Evolutionary conservation across 345 rosid genomes (phyloP).

Genomic region (Kernera saxatilis): DNA sequence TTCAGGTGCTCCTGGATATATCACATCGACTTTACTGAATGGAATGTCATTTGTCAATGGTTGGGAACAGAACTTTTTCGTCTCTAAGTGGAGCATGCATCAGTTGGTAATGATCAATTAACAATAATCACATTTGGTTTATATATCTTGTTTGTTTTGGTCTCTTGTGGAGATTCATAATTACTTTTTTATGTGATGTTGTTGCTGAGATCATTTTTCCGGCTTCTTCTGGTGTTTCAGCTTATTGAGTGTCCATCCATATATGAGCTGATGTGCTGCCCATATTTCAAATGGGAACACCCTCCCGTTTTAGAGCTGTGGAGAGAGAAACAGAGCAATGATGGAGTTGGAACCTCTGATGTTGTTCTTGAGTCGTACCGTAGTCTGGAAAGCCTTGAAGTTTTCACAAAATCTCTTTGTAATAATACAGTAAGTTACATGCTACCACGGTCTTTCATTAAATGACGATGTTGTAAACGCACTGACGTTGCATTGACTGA

Average conservation of each 20-base stretch:
- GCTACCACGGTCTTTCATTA: neutral
- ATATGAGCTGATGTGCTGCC: constrained; percentile 80
- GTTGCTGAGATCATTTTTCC: neutral
- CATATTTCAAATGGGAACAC: constrained; percentile 60
- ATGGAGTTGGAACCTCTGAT: constrained; percentile 36
- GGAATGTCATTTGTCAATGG: constrained; percentile 98
- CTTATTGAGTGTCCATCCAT: constrained; percentile 88
- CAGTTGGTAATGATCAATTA: constrained; percentile 53
- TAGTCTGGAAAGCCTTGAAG: constrained; percentile 48
- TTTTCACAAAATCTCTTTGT: constrained; percentile 63
- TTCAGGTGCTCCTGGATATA: constrained; percentile 91
- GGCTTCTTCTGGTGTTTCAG: constrained; percentile 33
- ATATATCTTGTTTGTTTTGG: neutral
- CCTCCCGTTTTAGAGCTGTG: constrained; percentile 64
- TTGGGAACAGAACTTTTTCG: constrained; percentile 94
- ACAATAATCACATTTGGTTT: neutral
- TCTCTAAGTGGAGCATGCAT: constrained; percentile 99
- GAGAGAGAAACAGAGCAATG: constrained; percentile 50
- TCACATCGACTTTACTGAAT: constrained; percentile 75
- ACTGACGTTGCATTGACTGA: neutral
- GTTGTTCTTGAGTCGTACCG: constrained; percentile 63
- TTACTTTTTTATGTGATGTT: neutral
- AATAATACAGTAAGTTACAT: constrained; percentile 55
- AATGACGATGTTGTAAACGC: neutral
- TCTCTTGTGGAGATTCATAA: neutral